Evolutionary conservation across 31 red algal species (phyloP).

Genomic region (Porphyra umbilicalis): DNA sequence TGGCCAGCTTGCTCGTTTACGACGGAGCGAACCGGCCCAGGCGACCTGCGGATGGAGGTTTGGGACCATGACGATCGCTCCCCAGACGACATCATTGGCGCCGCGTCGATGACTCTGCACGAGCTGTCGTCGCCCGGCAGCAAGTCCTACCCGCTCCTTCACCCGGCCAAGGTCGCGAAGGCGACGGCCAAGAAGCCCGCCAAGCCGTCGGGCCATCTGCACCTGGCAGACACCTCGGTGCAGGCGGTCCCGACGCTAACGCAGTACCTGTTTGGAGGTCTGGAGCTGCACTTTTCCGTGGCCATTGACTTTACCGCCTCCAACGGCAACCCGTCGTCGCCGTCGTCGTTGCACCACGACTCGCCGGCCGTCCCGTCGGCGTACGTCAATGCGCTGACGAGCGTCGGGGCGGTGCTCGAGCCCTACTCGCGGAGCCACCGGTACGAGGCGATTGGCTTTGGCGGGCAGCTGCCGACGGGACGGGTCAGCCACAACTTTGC

Average conservation of each 20-base stretch:
- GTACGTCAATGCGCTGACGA: conserved; percentile 57
- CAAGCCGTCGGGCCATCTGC: not conserved
- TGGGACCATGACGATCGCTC: conserved; percentile 41
- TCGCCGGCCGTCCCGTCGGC: conserved; percentile 16
- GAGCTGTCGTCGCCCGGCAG: not conserved
- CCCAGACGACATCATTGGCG: conserved; percentile 37
- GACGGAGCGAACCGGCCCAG: not conserved
- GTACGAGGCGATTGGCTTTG: conserved; percentile 76
- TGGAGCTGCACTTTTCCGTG: conserved; percentile 46
- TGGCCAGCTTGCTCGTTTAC: conserved; percentile 1
- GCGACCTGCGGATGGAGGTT: conserved; percentile 10
- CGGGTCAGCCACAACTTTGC: conserved; percentile 53
- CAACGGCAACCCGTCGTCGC: conserved; percentile 34
- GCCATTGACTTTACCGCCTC: conserved; percentile 82
- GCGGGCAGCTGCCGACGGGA: conserved; percentile 46
- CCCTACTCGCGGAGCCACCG: conserved; percentile 38
- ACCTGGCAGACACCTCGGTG: not conserved
- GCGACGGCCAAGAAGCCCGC: not conserved
- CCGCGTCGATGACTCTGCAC: not conserved
- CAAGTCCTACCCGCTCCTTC: not conserved
- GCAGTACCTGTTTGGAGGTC: conserved; percentile 39
- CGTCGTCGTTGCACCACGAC: conserved; percentile 73
- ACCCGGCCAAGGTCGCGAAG: not conserved
- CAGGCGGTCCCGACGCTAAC: conserved; percentile 29
- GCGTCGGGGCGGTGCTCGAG: conserved; percentile 36